Evolutionary conservation across 1,284 basidiomycete genomes (phyloP), one percentile per base, ranked within the genome.

Genomic region (Schizopora paradoxa): DNA sequence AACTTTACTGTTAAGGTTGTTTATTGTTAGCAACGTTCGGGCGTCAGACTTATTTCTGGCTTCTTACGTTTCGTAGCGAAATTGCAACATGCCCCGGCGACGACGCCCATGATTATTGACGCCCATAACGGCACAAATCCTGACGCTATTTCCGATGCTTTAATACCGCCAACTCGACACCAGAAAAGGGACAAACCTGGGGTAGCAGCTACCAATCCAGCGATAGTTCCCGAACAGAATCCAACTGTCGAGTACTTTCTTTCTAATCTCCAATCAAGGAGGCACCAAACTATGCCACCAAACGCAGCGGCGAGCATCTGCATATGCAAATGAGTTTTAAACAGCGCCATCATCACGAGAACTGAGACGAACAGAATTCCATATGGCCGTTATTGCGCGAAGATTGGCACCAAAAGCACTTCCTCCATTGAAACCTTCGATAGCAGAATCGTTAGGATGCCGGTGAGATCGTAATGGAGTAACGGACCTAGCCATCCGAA

Each of bases 321-420:
- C n/a, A n/a, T n/a, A n/a, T n/a, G n/a, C n/a, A n/a, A n/a, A n/a
- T n/a, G n/a, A n/a, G n/a, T n/a, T n/a, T n/a, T n/a, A n/a, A n/a
- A n/a, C n/a, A n/a, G n/a, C n/a, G n/a, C n/a, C n/a, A n/a, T n/a
- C n/a, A n/a, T n/a, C n/a, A n/a, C n/a, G n/a, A n/a, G n/a, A n/a
- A n/a, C n/a, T n/a, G n/a, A n/a, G n/a, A n/a, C n/a, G n/a, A n/a
- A n/a, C n/a, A 45, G 91, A 90, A 61, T 90, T 90, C 79, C 90
- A 91, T 45, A 90, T 76, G 6, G 91, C 86, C 64, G 90, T 77
- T 45, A 91, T 77, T 0, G 91, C 91, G 45, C 91, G 85, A 32
- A 96, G 71, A 62, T 94, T 94, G 16, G 92, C 92, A 45, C 89
- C 90, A 58, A 92, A 92, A 6, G 91, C 87, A 42, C 85, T 90